Conservation (phyloP, 176 grass and related monocot genomes). For the Phyllostachys edulis region DNA sequence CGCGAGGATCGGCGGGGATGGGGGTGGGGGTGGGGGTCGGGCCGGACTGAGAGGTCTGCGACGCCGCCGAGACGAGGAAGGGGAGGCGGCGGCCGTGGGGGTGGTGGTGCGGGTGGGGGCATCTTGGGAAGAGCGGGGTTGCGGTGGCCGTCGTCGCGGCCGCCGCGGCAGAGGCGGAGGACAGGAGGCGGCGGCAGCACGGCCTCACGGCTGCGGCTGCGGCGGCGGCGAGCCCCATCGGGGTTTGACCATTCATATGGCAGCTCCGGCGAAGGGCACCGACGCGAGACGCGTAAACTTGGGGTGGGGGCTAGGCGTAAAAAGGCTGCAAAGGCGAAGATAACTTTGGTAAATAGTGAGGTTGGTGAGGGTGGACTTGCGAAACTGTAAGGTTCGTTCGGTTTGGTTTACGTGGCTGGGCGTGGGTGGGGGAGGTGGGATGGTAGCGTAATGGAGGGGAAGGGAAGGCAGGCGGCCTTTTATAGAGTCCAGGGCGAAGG, state of each 20-base stretch:
- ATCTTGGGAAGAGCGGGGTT: conserved; percentile 50
- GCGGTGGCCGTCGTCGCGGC: background rate
- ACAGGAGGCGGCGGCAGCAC: conserved; percentile 54
- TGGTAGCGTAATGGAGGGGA: background rate
- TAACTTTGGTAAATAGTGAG: background rate
- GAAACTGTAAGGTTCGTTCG: background rate
- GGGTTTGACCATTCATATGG: conserved; percentile 55
- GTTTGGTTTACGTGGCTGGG: background rate
- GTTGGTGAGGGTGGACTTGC: background rate
- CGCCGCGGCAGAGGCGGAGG: conserved; percentile 22
- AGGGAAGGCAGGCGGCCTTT: background rate
- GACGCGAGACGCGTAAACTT: background rate
- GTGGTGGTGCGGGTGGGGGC: conserved; percentile 28
- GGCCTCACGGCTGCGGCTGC: conserved; percentile 57
- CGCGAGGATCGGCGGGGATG: conserved; percentile 30
- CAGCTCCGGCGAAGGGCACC: conserved; percentile 39
- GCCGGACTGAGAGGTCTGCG: conserved; percentile 34
- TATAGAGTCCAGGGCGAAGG: conserved; percentile 28
- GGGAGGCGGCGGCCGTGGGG: conserved; percentile 25
- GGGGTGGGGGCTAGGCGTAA: background rate
- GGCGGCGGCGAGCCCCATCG: conserved; percentile 65
- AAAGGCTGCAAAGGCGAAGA: background rate
- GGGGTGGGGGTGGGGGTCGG: conserved; percentile 18
- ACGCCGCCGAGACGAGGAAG: conserved; percentile 32
- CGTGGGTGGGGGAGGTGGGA: no score